Evolutionary conservation across 2,329 filamentous ascomycete species (phyloP).

Genomic region (Trichophyton verrucosum): DNA sequence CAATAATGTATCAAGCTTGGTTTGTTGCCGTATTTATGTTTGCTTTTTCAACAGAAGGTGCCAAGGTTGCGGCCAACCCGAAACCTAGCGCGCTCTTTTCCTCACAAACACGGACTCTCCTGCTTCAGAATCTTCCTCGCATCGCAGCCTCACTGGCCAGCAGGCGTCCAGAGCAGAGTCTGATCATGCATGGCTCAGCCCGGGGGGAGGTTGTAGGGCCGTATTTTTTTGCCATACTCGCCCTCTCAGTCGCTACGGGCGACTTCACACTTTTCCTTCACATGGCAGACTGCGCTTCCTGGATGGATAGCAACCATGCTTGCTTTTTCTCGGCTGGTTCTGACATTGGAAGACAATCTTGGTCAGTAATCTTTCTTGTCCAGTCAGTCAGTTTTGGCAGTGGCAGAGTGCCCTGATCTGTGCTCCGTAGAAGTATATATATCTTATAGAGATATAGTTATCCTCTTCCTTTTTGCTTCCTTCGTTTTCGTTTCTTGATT

Average conservation of each 20-base stretch:
- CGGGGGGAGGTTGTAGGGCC: not conserved
- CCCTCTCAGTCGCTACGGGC: not conserved
- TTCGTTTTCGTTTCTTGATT: not conserved
- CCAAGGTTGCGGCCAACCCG: constrained; percentile 1
- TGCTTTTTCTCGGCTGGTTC: not conserved
- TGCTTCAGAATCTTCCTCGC: not conserved
- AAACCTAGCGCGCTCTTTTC: constrained; percentile 1
- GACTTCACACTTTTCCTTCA: not conserved
- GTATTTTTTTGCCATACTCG: too few species aligned
- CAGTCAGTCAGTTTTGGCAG: not conserved
- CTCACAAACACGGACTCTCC: not conserved
- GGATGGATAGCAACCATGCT: not conserved
- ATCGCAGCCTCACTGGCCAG: constrained; percentile 1
- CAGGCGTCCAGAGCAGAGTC: not conserved
- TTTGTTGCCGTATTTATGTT: not conserved
- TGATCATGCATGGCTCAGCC: not conserved
- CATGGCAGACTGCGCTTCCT: not conserved
- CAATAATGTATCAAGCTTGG: not conserved
- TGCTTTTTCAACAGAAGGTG: not conserved
- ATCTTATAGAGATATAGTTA: not conserved
- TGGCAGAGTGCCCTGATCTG: not conserved
- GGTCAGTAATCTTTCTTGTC: not conserved
- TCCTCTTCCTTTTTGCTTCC: not conserved
- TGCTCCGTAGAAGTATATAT: not conserved
- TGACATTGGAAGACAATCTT: not conserved